Evolutionary conservation across 257 asterid species (phyloP).

Genomic region (Coffea canephora): DNA sequence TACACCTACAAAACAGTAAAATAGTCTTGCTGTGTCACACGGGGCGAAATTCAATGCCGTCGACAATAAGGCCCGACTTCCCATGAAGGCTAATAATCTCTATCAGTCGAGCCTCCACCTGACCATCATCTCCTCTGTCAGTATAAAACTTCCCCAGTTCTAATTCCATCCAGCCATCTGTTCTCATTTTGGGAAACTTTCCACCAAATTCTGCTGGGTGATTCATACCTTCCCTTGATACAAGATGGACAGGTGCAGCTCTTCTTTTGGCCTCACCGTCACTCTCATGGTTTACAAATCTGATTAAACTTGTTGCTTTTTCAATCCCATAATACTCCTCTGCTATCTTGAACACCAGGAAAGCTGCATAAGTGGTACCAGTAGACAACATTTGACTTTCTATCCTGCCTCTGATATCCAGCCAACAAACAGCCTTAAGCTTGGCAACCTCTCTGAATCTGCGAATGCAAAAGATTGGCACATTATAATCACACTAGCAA

Average conservation of each 20-base stretch:
- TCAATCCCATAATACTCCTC: conserved; percentile 16
- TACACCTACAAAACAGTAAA: too few species aligned
- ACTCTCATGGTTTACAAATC: conserved; percentile 12
- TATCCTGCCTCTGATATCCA: conserved; percentile 36
- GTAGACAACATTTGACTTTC: conserved; percentile 20
- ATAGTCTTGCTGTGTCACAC: background rate
- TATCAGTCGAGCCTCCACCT: conserved; percentile 31
- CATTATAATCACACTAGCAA: background rate
- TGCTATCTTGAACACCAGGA: conserved; percentile 25
- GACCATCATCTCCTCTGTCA: conserved; percentile 25
- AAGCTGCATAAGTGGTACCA: conserved; percentile 24
- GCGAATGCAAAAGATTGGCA: background rate
- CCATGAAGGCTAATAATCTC: conserved; percentile 7
- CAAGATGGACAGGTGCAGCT: conserved; percentile 19
- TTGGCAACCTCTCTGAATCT: conserved; percentile 35
- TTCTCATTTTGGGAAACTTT: conserved; percentile 12
- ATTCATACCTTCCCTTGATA: background rate
- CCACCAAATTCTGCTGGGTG: background rate
- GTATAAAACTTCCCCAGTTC: conserved; percentile 28
- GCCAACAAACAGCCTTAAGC: conserved; percentile 22
- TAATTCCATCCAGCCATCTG: conserved; percentile 40
- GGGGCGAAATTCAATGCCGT: conserved; percentile 27
- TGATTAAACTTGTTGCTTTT: conserved; percentile 8
- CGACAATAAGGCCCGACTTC: conserved; percentile 23
- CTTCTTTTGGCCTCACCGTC: conserved; percentile 13